Conservation (phyloP, 2,329 filamentous ascomycete species). For the Fonsecaea multimorphosa region DNA sequence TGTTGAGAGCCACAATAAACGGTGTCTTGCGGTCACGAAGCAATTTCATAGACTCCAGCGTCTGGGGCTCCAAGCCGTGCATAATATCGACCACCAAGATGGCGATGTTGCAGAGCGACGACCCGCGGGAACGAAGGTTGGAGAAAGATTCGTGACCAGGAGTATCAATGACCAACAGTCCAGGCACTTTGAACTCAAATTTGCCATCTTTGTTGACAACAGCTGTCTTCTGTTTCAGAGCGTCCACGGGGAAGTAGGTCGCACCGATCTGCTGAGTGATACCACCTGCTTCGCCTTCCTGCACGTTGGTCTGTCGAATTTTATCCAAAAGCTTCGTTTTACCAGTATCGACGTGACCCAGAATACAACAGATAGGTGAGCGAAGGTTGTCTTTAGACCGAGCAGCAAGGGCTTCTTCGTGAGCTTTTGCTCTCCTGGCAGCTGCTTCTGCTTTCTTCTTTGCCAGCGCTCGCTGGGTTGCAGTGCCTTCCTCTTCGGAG, state of each 20-base stretch:
- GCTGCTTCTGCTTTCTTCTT: slow-evolving; percentile 87
- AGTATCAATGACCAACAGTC: slow-evolving; percentile 95
- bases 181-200: slow-evolving; percentile 97
- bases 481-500: slow-evolving; percentile 64
- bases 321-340: slow-evolving; percentile 99
- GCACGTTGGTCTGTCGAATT: slow-evolving; percentile 96
- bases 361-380: slow-evolving; percentile 98
- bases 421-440: slow-evolving; percentile 84
- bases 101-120: slow-evolving; percentile 98
- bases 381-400: slow-evolving; percentile 92
- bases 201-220: slow-evolving; percentile 89
- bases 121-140: slow-evolving; percentile 94
- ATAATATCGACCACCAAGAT: slow-evolving; percentile 99
- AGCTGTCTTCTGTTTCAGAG: slow-evolving; percentile 86
- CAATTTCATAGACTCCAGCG: slow-evolving; percentile 93
- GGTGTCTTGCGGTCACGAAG: slow-evolving; percentile 93
- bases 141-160: slow-evolving; percentile 99
- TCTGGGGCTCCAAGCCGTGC: slow-evolving; percentile 98
- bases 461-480: slow-evolving; percentile 72
- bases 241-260: slow-evolving; percentile 96
- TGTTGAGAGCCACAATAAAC: slow-evolving; percentile 98
- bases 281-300: slow-evolving; percentile 98
- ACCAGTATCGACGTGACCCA: slow-evolving; percentile 99
- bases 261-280: slow-evolving; percentile 99
- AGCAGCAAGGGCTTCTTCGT: slow-evolving; percentile 88